phyloP scores from a whole-genome alignment of 78 protist species.

The Protostelium mycophagum region DNA sequence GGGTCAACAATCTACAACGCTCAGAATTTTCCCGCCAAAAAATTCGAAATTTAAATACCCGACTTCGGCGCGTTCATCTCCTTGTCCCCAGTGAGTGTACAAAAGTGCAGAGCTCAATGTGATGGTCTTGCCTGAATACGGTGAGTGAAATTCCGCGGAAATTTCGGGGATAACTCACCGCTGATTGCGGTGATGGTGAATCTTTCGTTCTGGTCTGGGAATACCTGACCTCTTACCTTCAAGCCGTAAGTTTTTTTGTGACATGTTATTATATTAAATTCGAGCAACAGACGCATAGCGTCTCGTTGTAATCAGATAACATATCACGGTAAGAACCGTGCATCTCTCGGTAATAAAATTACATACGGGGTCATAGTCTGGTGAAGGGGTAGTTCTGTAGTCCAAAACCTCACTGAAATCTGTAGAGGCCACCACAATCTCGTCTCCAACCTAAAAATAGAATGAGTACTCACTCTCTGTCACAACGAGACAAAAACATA shows the following conservation, averaged over 20 bases:
- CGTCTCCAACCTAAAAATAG: not conserved
- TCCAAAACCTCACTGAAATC: not conserved
- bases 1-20: not conserved
- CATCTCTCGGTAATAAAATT: too few relatives aligned
- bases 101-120: not conserved
- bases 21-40: not conserved
- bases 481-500: too few relatives aligned
- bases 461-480: too few relatives aligned
- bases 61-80: not conserved
- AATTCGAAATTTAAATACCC: not conserved
- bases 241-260: too few relatives aligned
- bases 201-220: not conserved
- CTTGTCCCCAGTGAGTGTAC: not conserved
- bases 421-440: not conserved
- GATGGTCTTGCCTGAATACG: not conserved
- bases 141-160: not conserved
- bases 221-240: not conserved
- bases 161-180: not conserved
- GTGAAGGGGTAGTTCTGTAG: too few relatives aligned
- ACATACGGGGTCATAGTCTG: too few relatives aligned
- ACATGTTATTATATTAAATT: too few relatives aligned
- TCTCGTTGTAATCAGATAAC: too few relatives aligned
- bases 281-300: too few relatives aligned
- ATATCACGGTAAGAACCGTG: too few relatives aligned
- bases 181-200: not conserved